These are phyloP conservation scores for Hortiboletus campestris DNA, from an alignment of 768 basidiomycete species.

Conservation along the genomic window DNA sequence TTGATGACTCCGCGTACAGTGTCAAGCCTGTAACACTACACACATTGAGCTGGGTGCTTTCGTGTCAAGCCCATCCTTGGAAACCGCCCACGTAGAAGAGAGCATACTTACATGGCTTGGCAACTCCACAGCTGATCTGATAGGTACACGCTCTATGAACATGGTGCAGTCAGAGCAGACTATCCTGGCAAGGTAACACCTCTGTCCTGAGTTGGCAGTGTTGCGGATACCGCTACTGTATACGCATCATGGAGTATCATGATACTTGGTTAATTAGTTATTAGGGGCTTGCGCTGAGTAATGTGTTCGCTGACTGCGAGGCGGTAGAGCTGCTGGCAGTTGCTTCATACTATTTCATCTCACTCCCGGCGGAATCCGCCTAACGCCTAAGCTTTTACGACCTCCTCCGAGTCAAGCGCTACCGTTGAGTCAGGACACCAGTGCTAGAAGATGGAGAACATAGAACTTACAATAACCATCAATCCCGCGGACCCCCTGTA, in stretches of 20 bases:
- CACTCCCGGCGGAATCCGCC: no score
- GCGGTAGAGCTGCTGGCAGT: no score
- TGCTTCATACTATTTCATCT: not conserved
- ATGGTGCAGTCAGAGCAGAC: not conserved
- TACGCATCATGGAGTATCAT: no score
- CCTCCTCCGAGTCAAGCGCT: no score
- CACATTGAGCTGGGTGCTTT: not conserved
- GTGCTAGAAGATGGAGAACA: not conserved
- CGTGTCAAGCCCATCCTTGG: not conserved
- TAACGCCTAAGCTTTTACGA: no score
- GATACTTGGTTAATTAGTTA: not conserved
- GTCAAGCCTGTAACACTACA: not conserved
- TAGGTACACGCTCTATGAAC: not conserved
- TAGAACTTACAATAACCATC: not conserved
- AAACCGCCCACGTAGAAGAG: not conserved
- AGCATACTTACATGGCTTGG: not conserved
- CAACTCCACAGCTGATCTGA: not conserved
- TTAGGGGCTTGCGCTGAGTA: not conserved
- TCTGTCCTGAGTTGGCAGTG: not conserved
- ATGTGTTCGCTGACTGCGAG: not conserved
- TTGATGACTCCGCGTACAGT: not conserved
- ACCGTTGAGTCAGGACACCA: not conserved
- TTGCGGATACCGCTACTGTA: not conserved
- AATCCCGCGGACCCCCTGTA: not conserved
- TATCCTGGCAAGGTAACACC: not conserved